Conservation (phyloP, 2,329 filamentous ascomycete species). For the Exophiala sp. region DNA sequence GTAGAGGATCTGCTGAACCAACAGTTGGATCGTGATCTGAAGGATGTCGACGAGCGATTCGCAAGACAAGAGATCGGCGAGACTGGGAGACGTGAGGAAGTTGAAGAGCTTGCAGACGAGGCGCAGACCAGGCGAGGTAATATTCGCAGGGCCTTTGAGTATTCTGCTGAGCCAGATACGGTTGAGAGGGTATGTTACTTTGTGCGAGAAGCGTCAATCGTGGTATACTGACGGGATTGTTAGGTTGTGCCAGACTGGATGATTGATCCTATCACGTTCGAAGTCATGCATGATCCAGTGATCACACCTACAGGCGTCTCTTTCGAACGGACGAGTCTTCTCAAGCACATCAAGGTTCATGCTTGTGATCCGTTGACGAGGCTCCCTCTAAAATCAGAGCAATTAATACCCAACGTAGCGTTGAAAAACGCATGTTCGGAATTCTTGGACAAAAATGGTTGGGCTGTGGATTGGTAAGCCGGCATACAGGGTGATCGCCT, state of each 20-base stretch:
- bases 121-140: constrained; percentile 46
- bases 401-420: constrained; percentile 77
- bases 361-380: constrained; percentile 80
- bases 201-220: neutral
- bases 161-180: constrained; percentile 40
- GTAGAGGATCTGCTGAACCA: constrained; percentile 41
- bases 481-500: neutral
- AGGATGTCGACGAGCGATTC: constrained; percentile 35
- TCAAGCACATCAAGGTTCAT: constrained; percentile 76
- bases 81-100: constrained; percentile 66
- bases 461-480: constrained; percentile 83
- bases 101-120: constrained; percentile 55
- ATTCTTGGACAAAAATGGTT: constrained; percentile 81
- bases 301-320: constrained; percentile 74
- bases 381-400: constrained; percentile 63
- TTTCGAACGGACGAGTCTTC: constrained; percentile 81
- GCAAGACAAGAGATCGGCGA: constrained; percentile 46
- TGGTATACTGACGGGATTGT: neutral
- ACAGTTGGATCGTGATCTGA: constrained; percentile 38
- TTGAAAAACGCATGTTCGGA: constrained; percentile 79
- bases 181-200: constrained; percentile 37
- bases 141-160: constrained; percentile 42
- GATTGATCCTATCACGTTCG: constrained; percentile 48
- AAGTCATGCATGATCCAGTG: constrained; percentile 52
- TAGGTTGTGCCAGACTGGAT: constrained; percentile 48